Evolutionary conservation across 305 asterid species (phyloP), one percentile per base, ranked within the genome.

Genomic region (Petunia hybrid): DNA sequence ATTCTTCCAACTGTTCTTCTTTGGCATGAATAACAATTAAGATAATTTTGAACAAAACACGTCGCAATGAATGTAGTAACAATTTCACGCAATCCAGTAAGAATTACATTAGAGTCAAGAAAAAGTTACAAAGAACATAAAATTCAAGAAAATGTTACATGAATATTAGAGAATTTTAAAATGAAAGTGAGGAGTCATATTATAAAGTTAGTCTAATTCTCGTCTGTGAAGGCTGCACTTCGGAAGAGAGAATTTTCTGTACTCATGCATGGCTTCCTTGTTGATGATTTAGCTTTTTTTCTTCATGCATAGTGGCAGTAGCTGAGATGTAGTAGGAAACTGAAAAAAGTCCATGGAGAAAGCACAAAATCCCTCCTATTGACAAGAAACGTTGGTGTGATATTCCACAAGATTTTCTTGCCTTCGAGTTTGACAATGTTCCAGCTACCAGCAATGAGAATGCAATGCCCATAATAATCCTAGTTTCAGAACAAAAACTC

Each of bases 311-410:
- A 2, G 87, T 81, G 0, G 97, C 96, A n/a, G 91, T 83, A 38
- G 94, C 93, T 9, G 97, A 86, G 6, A 94, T 84, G 56, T 87
- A 91, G 76, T 92, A 94, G 36, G 97, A 90, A 31, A 91, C 96
- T 0, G 93, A 88, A 65, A 94, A 94, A 48, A 94, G 83, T 13
- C 94, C 99, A 80, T 95, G 99, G 55, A 94, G 82, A 45, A 94
- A 94, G 80, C 98, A 94, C 86, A 92, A 61, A 6, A 94, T 86
- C 73, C 99, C 99, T 55, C 99, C 99, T 5, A 91, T 85, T 0
- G 97, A 91, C 63, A 95, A 85, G 71, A 86, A 87, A 5, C 90
- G 88, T 40, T 87, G 87, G 81, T 91, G 87, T 64, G 91, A 66
- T 36, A 95, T 87, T 16, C 99, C 95, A 42, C 98, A 94, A 60